Evolutionary conservation across 352 stramenopile species (phyloP).

Genomic region (Pythium brachiatum): DNA sequence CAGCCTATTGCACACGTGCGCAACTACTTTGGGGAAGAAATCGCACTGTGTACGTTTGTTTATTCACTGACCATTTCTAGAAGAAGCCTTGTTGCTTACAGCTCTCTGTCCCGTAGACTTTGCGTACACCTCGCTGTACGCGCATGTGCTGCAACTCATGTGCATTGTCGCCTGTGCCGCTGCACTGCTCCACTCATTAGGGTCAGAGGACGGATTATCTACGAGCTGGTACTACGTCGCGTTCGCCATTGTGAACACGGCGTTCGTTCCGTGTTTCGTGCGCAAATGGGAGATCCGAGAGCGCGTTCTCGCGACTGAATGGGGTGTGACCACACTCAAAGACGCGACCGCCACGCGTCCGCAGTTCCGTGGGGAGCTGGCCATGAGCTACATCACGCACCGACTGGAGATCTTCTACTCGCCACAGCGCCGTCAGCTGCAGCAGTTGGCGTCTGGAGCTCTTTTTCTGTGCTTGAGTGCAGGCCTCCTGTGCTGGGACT

Average conservation of each 20-base stretch:
- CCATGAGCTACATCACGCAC: slow-evolving; percentile 51
- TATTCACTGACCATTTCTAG: background rate
- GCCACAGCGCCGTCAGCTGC: slow-evolving; percentile 26
- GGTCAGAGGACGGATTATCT: background rate
- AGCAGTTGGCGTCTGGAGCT: slow-evolving; percentile 27
- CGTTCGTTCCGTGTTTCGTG: slow-evolving; percentile 45
- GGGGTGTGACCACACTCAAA: slow-evolving; percentile 42
- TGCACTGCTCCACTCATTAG: slow-evolving; percentile 29
- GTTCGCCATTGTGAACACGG: slow-evolving; percentile 53
- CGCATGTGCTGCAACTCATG: slow-evolving; percentile 39
- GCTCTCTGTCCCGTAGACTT: slow-evolving; percentile 37
- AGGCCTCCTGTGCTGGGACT: slow-evolving; percentile 30
- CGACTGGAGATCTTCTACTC: slow-evolving; percentile 51
- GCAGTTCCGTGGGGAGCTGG: slow-evolving; percentile 55
- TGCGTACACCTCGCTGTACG: slow-evolving; percentile 62
- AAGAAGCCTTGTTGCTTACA: background rate
- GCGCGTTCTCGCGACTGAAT: slow-evolving; percentile 36
- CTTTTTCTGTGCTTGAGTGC: slow-evolving; percentile 25
- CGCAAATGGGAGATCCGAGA: slow-evolving; percentile 64
- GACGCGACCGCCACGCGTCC: slow-evolving; percentile 29
- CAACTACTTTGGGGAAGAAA: slow-evolving; percentile 82
- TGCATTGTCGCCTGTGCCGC: slow-evolving; percentile 24
- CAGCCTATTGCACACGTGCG: slow-evolving; percentile 57
- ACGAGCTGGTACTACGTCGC: slow-evolving; percentile 20
- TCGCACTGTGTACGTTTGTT: slow-evolving; percentile 62